Conservation (phyloP, 495 filamentous ascomycete species). For the Lepraria neglecta region DNA sequence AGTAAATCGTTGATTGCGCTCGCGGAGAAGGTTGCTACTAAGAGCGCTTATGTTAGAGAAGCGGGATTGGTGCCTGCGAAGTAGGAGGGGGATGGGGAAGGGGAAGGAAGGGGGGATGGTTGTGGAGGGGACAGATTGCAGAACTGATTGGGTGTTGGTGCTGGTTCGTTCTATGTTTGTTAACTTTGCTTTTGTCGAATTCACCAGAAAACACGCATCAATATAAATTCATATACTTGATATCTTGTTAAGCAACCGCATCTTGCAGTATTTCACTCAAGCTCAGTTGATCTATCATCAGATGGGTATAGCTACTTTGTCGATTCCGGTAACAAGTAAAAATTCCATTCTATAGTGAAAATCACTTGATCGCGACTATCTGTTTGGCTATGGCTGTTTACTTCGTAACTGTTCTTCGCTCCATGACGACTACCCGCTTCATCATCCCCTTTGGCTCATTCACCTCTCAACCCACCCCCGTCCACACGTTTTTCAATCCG, state of each 20-base stretch:
- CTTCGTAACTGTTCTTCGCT: no score
- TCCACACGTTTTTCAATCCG: conserved; percentile 3
- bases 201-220: not conserved
- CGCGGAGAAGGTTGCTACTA: conserved; percentile 1
- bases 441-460: not conserved
- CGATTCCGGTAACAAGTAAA: not conserved
- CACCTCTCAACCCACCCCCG: not conserved
- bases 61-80: not conserved
- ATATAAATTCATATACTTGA: not conserved
- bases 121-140: not conserved
- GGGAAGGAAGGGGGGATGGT: not conserved
- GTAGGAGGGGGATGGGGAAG: not conserved
- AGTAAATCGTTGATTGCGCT: not conserved
- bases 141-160: not conserved
- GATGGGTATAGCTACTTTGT: not conserved
- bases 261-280: not conserved
- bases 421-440: not conserved
- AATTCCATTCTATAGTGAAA: not conserved
- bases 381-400: not conserved
- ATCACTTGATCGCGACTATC: not conserved
- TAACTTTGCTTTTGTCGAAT: not conserved
- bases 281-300: conserved; percentile 2
- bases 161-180: not conserved
- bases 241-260: not conserved
- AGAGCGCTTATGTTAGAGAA: not conserved